These are phyloP conservation scores for Nadsonia starkeyi-henricii DNA, from an alignment of 1,139 yeast species.

Conservation along the genomic window DNA sequence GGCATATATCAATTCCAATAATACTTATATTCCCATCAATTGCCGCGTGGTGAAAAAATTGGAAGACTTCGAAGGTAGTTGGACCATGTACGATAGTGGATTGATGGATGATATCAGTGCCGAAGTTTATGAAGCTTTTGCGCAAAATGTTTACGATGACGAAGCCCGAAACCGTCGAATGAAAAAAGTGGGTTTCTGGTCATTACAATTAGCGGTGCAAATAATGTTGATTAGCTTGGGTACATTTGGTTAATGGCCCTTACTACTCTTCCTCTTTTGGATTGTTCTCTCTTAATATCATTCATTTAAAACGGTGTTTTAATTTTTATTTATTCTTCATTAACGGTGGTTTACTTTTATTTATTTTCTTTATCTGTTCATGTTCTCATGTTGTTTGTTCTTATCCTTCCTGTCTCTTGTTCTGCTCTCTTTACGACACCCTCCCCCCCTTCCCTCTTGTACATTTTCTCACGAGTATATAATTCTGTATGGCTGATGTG, in stretches of 20 bases:
- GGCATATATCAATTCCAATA: slow-evolving; percentile 81
- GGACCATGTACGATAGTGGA: slow-evolving; percentile 88
- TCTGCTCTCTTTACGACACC: not conserved
- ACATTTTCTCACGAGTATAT: not conserved
- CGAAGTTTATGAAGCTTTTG: slow-evolving; percentile 85
- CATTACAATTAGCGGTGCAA: slow-evolving; percentile 72
- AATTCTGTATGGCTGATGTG: too few relatives aligned
- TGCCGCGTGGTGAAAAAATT: slow-evolving; percentile 73
- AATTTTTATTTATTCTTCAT: not conserved
- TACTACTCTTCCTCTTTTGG: too few relatives aligned
- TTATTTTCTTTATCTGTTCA: not conserved
- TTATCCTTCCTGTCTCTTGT: not conserved
- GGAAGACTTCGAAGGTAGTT: slow-evolving; percentile 80
- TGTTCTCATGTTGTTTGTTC: not conserved
- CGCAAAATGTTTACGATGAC: slow-evolving; percentile 76
- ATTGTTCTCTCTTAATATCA: too few relatives aligned
- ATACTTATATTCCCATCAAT: slow-evolving; percentile 77
- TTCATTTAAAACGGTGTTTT: not conserved
- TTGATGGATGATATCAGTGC: slow-evolving; percentile 85
- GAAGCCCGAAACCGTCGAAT: slow-evolving; percentile 58
- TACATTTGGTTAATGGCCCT: slow-evolving; percentile 27
- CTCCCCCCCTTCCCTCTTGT: not conserved
- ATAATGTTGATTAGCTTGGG: slow-evolving; percentile 71
- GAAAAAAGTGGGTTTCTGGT: slow-evolving; percentile 87
- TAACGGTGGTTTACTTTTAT: not conserved